Evolutionary conservation across 1,284 basidiomycete genomes (phyloP).

Genomic region (Heimioporus punctisporus): DNA sequence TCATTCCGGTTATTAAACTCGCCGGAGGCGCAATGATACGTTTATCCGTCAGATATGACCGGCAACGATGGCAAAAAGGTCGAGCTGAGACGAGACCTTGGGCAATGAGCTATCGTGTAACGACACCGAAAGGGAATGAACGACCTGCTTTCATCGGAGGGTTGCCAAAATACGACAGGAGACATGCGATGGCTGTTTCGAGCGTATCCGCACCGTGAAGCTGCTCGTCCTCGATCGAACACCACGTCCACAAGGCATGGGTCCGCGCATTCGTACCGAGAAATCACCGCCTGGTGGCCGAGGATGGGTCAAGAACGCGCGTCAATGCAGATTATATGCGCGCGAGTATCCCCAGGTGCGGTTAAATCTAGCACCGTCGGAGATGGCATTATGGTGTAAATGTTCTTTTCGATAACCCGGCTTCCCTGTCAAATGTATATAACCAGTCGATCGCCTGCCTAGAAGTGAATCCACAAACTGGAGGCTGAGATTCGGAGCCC

Average conservation of each 20-base stretch:
- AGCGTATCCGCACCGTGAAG: slow-evolving; percentile 35
- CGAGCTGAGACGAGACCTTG: slow-evolving; percentile 42
- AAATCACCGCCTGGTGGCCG: slow-evolving; percentile 37
- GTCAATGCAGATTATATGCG: no score
- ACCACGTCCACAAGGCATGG: slow-evolving; percentile 47
- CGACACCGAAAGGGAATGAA: no score
- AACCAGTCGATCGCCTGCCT: no score
- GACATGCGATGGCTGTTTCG: slow-evolving; percentile 48
- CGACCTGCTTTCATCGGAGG: slow-evolving; percentile 45
- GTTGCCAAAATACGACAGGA: slow-evolving; percentile 59
- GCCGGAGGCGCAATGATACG: slow-evolving; percentile 23
- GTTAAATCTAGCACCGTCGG: no score
- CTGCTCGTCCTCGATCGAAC: slow-evolving; percentile 21
- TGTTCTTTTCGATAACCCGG: no score
- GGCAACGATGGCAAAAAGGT: slow-evolving; percentile 44
- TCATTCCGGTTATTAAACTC: slow-evolving; percentile 33
- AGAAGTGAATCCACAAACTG: no score
- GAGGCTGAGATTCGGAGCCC: no score
- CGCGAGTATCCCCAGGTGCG: no score
- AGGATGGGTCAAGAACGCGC: no score
- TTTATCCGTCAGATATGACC: slow-evolving; percentile 33
- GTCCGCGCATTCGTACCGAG: slow-evolving; percentile 46
- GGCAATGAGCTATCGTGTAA: not conserved
- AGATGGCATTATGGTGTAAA: no score
- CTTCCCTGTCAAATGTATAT: no score